Evolutionary conservation across 768 basidiomycete species (phyloP), one percentile per base, ranked within the genome.

Genomic region (Lactarius hengduanensis): DNA sequence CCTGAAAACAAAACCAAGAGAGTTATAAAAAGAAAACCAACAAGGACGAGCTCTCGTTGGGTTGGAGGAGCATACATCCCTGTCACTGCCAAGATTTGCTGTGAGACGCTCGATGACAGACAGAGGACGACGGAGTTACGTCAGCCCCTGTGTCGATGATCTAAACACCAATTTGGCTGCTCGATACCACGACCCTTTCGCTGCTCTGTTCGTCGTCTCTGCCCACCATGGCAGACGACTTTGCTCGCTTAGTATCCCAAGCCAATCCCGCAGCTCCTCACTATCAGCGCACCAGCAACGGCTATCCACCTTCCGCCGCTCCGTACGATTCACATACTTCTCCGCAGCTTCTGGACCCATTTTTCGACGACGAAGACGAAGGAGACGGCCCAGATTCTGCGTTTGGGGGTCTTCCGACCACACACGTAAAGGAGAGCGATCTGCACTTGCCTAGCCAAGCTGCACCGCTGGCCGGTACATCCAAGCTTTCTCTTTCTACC

Each of bases 361-460:
- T 94, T 76, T 94, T 94, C 76, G 89, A 91, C 75, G 92, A 93
- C 74, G 90, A 89, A 62, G 88, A 90, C 69, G 90, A 92, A 62
- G 75, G 75, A 65, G 85, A 88, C 66, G 71, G 80, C 36, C 84
- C 86, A 18, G 88, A 89, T 76, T 86, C 87, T 22, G 85, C 84
- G n/a, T 89, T 89, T 76, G 84, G 84, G 59, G 72, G 73, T 45
- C 77, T 82, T n/a, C 68, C 70, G 1, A 73, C 80, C 15, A 78
- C 77, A 78, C 80, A 78, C 68, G 80, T 77, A 11, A 79, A 79
- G 66, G 82, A 81, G 58, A 82, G 81, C 71, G 79, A 78, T 0
- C 75, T 90, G 0, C 88, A 87, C 40, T 77, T 93, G 57, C 77
- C 87, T 11, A 78, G 78, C 60, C 75, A 80, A 28, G 88, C 84